Conservation (phyloP, 495 filamentous ascomycete species). For the Amniculicola lignicola region DNA sequence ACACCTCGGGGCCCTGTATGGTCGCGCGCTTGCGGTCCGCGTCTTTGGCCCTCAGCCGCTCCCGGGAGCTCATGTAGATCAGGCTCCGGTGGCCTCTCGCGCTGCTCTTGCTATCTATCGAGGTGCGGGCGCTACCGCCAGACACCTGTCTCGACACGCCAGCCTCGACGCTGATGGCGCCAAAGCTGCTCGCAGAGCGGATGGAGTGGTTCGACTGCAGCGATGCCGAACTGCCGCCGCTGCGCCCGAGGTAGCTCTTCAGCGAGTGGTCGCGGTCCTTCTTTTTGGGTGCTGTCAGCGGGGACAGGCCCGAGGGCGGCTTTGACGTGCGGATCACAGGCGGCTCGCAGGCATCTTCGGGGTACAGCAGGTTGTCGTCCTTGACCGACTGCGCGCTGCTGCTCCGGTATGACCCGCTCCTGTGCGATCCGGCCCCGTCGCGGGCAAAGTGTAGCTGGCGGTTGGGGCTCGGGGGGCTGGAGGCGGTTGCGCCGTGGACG, state of each 20-base stretch:
- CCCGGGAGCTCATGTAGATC: conserved; percentile 40
- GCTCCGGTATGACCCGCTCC: conserved; percentile 66
- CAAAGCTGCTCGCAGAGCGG: conserved; percentile 31
- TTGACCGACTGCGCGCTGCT: conserved; percentile 48
- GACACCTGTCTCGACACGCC: conserved; percentile 20
- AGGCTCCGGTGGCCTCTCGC: conserved; percentile 29
- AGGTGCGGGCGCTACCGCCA: conserved; percentile 25
- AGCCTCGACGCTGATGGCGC: conserved; percentile 32
- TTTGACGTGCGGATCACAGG: conserved; percentile 85
- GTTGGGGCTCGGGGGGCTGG: conserved; percentile 41
- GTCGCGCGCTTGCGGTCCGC: conserved; percentile 32
- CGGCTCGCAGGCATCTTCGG: conserved; percentile 72
- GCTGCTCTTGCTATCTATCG: conserved; percentile 31
- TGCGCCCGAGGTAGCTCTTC: conserved; percentile 34
- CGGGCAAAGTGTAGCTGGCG: conserved; percentile 34
- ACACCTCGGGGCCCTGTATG: conserved; percentile 21
- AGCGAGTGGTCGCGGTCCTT: conserved; percentile 36
- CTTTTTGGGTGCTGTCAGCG: conserved; percentile 56
- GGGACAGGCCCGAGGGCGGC: conserved; percentile 67
- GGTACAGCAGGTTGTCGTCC: conserved; percentile 52
- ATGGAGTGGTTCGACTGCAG: conserved; percentile 25
- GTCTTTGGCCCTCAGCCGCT: conserved; percentile 34
- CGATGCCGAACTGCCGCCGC: conserved; percentile 27
- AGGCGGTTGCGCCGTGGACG: conserved; percentile 41
- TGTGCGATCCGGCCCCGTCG: conserved; percentile 32